Evolutionary conservation across 371 early-diverging fungal species (phyloP), one percentile per base, ranked within the genome.

Genomic region (Actinomucor elegans): DNA sequence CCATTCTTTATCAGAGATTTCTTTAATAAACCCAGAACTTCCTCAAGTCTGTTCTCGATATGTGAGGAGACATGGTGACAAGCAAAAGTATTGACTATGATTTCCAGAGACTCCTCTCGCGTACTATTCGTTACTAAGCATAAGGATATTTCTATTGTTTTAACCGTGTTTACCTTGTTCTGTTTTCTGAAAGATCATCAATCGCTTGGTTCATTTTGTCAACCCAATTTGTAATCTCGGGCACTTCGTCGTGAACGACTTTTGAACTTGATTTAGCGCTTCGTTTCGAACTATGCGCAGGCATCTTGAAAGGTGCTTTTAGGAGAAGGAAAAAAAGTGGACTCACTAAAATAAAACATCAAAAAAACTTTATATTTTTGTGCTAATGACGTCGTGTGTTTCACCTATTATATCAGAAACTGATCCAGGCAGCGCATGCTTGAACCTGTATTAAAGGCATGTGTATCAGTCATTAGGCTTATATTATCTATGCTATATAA

Each of bases 11-110:
- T 71, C 31, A 82, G 56, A 14, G 83, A 81, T 31, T 77, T 76
- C 37, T 78, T 80, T 38, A 91, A 70, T 18, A 78, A 48, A 11
- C 84, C 81, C 35, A 89, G 56, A 2, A 71, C n/a, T 38, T 75
- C 75, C 57, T 67, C 63, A 10, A 61, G 46, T 12, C 75, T 61
- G 12, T 31, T 37, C 35, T 71, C 66, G 7, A 75, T 55, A 4
- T 59, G 57, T 5, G 57, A 57, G 5, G 61, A 67, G 5, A 65
- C 71, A 59, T 65, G 57, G 24, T 75, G 71, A 29, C 54, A 46
- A 10, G 67, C 28, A 29, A 75, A 50, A 2, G 29, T 38, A 8
- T 54, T 48, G 8, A 64, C 60, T 9, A 75, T 24, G 9, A 34
- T 55, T 7, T 57, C 53, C 18, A 75, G 48, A 0, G 66, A 67